Evolutionary conservation across 371 early-diverging fungal species (phyloP), one percentile per base, ranked within the genome.

Genomic region (Lichtheimia ramosa): DNA sequence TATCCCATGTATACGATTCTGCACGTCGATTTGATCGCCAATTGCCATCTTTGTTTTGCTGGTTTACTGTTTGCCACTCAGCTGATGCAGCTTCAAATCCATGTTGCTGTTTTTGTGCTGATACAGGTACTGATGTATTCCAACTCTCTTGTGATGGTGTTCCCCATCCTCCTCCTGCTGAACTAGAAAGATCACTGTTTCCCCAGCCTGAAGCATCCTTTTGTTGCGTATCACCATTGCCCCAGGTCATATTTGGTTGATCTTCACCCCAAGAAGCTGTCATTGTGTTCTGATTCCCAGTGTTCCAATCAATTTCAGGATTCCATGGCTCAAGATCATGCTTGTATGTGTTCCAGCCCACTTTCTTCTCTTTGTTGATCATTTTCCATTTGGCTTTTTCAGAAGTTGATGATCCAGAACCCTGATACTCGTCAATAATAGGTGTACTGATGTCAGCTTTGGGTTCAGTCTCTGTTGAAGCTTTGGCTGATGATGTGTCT

Each of bases 311-410:
- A 24, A 62, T 63, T 20, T 59, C 48, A 3, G 68, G 68, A 18
- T 59, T 43, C 68, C 68, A 67, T 5, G 64, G 64, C 34, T 43
- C 59, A 13, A 57, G 49, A 15, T 64, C 64, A 24, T 55, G 64
- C 34, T 64, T 64, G 53, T 64, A 59, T 5, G 64, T 64, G 16
- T 64, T 51, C 64, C 64, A 64, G 3, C 64, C 64, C 2, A 64
- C 59, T n/a, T 43, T 49, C 28, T 54, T 49, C 18, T 64, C 51
- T 18, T 27, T 13, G 23, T 20, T 25, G 12, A 27, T 18, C 39
- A 8, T 50, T 40, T 56, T 43, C 49, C 48, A 21, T 46, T 46
- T 46, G 46, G 21, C 21, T 12, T 46, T 46, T 21, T 46, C 40
- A 49, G 51, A 51, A 41, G 51, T 50, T 27, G 15, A 21, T 10